phyloP scores from a whole-genome alignment of 1,139 yeast species.

The Hemisphaericaspora xylanilytica region DNA sequence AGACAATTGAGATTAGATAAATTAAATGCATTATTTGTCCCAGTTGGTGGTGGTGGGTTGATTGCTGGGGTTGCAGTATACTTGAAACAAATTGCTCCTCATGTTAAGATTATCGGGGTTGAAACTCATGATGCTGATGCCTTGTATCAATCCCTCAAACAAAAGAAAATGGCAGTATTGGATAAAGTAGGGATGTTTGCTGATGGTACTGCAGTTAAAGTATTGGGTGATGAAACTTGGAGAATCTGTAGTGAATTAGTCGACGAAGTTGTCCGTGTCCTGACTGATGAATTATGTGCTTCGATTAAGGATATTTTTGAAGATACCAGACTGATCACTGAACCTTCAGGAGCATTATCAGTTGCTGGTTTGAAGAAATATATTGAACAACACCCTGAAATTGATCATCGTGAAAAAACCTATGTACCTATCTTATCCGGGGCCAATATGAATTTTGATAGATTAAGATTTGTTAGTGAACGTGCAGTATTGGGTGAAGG shows the following conservation, averaged over 20 bases:
- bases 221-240: conserved; percentile 89
- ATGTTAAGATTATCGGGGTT: conserved; percentile 90
- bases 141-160: conserved; percentile 66
- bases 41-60: conserved; percentile 97
- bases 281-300: conserved; percentile 95
- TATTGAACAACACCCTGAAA: conserved; percentile 59
- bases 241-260: conserved; percentile 73
- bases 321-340: conserved; percentile 91
- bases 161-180: conserved; percentile 54
- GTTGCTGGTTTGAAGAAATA: conserved; percentile 94
- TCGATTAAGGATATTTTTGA: conserved; percentile 96
- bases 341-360: conserved; percentile 95
- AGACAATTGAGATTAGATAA: conserved; percentile 80
- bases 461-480: conserved; percentile 94
- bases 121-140: conserved; percentile 97
- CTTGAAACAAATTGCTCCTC: conserved; percentile 95
- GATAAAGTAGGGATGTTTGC: conserved; percentile 92
- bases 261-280: conserved; percentile 83
- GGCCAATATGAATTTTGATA: conserved; percentile 97
- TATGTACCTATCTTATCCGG: conserved; percentile 90
- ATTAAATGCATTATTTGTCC: conserved; percentile 83
- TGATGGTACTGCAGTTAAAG: conserved; percentile 98
- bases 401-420: conserved; percentile 68
- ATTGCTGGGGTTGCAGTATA: conserved; percentile 89
- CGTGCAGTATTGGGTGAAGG: conserved; percentile 98